Evolutionary conservation across 2,329 filamentous ascomycete genomes (phyloP), one percentile per base, ranked within the genome.

Genomic region (Fusarium mundagurra): DNA sequence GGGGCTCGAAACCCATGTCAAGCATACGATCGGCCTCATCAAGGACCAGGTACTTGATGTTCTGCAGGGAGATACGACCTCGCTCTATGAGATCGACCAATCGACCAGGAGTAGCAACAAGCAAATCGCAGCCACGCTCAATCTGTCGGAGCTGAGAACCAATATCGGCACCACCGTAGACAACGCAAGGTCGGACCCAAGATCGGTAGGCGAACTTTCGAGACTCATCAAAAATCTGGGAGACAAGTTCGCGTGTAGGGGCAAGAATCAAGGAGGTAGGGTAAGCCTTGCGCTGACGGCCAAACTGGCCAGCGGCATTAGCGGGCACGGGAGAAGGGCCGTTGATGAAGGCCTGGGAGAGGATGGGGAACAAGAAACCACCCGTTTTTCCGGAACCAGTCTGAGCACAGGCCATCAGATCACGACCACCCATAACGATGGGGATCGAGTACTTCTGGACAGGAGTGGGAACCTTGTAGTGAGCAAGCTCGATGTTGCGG

Each of bases 1-100:
- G 96, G 81, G 96, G 96, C 89, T 99, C 96, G 89, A 99, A 99
- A 96, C 96, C 96, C 96, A 99, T 99, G 90, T 99, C 96, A 89
- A 99, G 90, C 96, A 99, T 99, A 84, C 96, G 96, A 88, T 99
- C 96, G 84, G 96, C 96, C 91, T 99, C 96, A 80, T 99, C 96
- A 63, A 99, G 94, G 79, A 99, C 94, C 72, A 99, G 91, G 84
- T 99, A 99, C 89, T 98, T 98, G 90, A 99, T 99, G 90, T 98
- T 98, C 85, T 92, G 91, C 64, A 99, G 92, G 50, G 96, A 98
- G 84, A 99, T 98, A 82, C 96, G 94, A 81, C 96, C 96, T 89
- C 96, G 94, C 89, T 98, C 96, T 82, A 99, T 97, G 85, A 99
- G 89, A 84, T 99, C 96, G 81, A 98, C 95, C 77, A 99, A 90